A percentile compares a stretch with the other conserved stretches of the same genome.
Evolutionary conservation across 306 rosid species (phyloP).

Genomic region (Begonia fuchsioides): DNA sequence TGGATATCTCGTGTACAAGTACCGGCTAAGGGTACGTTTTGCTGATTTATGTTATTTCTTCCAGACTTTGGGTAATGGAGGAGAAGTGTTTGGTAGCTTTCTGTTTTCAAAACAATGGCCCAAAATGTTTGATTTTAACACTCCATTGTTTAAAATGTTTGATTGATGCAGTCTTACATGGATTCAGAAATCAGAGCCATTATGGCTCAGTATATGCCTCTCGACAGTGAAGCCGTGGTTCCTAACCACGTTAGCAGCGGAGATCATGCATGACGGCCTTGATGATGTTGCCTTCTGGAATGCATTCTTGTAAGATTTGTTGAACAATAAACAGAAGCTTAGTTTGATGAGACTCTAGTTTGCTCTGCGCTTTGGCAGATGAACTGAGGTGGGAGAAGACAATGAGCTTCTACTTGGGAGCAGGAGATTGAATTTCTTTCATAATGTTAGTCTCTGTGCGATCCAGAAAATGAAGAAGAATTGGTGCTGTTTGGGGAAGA

Average conservation of each 20-base stretch:
- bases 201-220: constrained; percentile 99
- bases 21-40: constrained; percentile 83
- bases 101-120: neutral
- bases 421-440: neutral
- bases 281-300: neutral
- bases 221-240: constrained; percentile 87
- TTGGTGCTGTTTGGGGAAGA: too few relatives aligned
- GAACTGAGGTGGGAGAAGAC: neutral
- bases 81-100: too few relatives aligned
- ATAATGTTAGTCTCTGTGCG: too few relatives aligned
- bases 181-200: constrained; percentile 99
- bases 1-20: constrained; percentile 86
- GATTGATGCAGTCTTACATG: constrained; percentile 77
- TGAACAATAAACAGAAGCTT: neutral
- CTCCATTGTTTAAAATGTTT: neutral
- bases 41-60: constrained; percentile 7
- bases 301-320: neutral
- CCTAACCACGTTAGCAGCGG: constrained; percentile 52
- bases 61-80: neutral
- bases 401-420: neutral
- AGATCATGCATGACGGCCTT: constrained; percentile 29
- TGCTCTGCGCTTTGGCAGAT: neutral
- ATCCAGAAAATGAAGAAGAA: too few relatives aligned
- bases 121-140: neutral
- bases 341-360: neutral